Conservation (phyloP, 2,329 filamentous ascomycete genomes). For the Aspergillus felis region DNA sequence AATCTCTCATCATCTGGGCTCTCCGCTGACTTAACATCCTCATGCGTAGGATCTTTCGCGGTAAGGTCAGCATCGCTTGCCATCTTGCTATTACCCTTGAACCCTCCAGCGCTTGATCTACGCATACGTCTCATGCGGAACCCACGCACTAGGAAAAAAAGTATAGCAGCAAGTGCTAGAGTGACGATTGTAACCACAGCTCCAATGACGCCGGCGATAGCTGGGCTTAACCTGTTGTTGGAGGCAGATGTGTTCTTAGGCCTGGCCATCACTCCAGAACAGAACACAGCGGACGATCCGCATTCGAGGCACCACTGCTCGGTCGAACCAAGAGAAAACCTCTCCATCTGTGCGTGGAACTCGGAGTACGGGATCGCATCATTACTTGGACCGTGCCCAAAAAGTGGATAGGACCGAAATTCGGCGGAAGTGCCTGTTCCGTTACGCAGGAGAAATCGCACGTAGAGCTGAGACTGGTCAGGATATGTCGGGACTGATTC, state of each 20-base stretch:
- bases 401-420: slow-evolving; percentile 47
- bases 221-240: slow-evolving; percentile 35
- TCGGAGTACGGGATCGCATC: slow-evolving; percentile 48
- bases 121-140: slow-evolving; percentile 43
- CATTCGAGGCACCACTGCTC: slow-evolving; percentile 53
- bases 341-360: slow-evolving; percentile 45
- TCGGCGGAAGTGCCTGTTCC: slow-evolving; percentile 41
- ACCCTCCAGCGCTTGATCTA: slow-evolving; percentile 47
- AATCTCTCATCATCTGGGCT: slow-evolving; percentile 22
- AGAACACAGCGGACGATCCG: slow-evolving; percentile 48
- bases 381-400: slow-evolving; percentile 45
- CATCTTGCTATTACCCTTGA: slow-evolving; percentile 54
- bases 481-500: slow-evolving; percentile 37
- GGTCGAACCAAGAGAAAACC: slow-evolving; percentile 42
- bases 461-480: slow-evolving; percentile 44
- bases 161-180: slow-evolving; percentile 38
- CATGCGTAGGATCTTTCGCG: slow-evolving; percentile 39
- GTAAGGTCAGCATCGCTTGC: slow-evolving; percentile 52
- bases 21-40: slow-evolving; percentile 31
- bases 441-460: slow-evolving; percentile 57
- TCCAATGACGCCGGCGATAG: slow-evolving; percentile 54
- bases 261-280: slow-evolving; percentile 38
- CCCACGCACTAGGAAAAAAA: slow-evolving; percentile 43
- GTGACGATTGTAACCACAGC: slow-evolving; percentile 50
- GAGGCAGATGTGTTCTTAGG: background rate